Conservation (phyloP, 352 stramenopile genomes). For the Phytophthora foliorum region DNA sequence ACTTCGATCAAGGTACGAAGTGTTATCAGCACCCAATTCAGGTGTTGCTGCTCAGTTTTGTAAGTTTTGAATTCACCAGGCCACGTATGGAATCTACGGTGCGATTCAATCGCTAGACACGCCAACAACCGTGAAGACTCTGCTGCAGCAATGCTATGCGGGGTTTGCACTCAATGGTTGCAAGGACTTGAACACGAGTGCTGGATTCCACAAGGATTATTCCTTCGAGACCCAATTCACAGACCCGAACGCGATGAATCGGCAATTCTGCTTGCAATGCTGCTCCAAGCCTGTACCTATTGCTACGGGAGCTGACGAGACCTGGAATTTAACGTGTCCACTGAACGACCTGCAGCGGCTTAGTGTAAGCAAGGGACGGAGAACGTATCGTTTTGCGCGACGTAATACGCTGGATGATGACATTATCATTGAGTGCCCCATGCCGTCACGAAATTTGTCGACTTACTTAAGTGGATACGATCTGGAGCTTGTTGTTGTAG, state of each 20-base stretch:
- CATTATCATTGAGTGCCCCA: constrained; percentile 60
- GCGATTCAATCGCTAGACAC: constrained; percentile 64
- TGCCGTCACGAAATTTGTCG: constrained; percentile 58
- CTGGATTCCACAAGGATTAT: constrained; percentile 57
- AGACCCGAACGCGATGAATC: constrained; percentile 42
- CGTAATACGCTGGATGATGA: constrained; percentile 64
- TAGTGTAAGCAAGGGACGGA: constrained; percentile 69
- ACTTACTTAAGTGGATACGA: constrained; percentile 70
- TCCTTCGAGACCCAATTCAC: constrained; percentile 70
- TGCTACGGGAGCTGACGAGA: constrained; percentile 64
- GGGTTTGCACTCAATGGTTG: constrained; percentile 74
- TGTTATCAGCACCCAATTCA: not conserved
- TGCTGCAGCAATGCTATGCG: constrained; percentile 69
- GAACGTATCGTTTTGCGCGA: constrained; percentile 68
- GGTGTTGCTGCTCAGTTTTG: constrained; percentile 10
- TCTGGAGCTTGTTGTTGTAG: constrained; percentile 65
- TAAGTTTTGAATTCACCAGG: constrained; percentile 28
- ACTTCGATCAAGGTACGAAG: constrained; percentile 23
- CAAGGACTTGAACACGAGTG: constrained; percentile 57
- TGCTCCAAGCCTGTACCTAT: constrained; percentile 74
- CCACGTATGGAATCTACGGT: constrained; percentile 67
- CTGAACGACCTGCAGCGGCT: constrained; percentile 73
- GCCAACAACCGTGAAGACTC: constrained; percentile 35
- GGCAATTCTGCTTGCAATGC: constrained; percentile 78
- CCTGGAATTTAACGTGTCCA: constrained; percentile 81